These are phyloP conservation scores for Takashimella koratensis DNA, from an alignment of 1,284 basidiomycete species.

Conservation along the genomic window DNA sequence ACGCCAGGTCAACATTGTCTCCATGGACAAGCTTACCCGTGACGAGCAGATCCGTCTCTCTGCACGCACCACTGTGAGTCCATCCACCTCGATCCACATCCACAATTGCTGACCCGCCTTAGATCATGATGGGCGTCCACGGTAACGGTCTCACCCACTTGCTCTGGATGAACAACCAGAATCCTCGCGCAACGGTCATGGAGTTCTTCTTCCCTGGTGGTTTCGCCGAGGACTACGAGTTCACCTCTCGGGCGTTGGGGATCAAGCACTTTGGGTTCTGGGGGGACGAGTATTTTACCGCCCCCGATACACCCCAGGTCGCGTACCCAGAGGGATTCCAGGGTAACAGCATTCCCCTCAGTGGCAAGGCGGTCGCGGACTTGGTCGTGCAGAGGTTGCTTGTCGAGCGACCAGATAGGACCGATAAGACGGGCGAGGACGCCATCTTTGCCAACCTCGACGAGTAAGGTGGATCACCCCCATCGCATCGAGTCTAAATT, in stretches of 20 bases:
- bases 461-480: too few species aligned
- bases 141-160: constrained; percentile 72
- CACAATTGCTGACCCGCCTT: background rate
- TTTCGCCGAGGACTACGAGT: constrained; percentile 75
- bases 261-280: constrained; percentile 73
- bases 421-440: background rate
- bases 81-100: background rate
- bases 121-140: constrained; percentile 75
- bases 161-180: constrained; percentile 63
- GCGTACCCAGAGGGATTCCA: constrained; percentile 50
- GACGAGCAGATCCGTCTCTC: constrained; percentile 73
- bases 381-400: constrained; percentile 44
- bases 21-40: constrained; percentile 71
- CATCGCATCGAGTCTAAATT: too few species aligned
- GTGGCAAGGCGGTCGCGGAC: constrained; percentile 48
- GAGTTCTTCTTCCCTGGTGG: constrained; percentile 75
- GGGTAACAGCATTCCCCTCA: constrained; percentile 56
- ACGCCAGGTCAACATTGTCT: constrained; percentile 63
- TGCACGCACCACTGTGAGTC: constrained; percentile 70
- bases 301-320: constrained; percentile 53
- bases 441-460: background rate
- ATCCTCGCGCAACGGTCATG: constrained; percentile 53
- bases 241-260: constrained; percentile 60
- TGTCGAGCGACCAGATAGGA: constrained; percentile 21
- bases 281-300: constrained; percentile 65